Conservation (phyloP, 1,284 basidiomycete species). For the Tilletia indica region DNA sequence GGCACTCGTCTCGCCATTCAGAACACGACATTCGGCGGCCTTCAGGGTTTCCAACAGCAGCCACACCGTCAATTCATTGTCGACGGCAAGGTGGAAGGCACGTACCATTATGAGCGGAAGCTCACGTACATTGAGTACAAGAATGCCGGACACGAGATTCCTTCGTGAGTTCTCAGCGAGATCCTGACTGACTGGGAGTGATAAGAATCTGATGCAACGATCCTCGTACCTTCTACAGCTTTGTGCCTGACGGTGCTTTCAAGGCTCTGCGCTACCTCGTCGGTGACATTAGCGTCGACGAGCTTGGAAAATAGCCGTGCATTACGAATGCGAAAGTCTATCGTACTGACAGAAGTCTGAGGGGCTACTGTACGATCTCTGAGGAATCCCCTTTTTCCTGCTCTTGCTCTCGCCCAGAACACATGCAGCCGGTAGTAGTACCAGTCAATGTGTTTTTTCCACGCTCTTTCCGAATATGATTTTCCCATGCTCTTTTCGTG, state of each 20-base stretch:
- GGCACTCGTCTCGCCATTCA: conserved; percentile 45
- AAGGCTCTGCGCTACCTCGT: conserved; percentile 45
- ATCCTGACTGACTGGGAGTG: too few species aligned
- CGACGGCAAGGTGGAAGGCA: conserved; percentile 26
- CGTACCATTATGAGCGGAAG: conserved; percentile 39
- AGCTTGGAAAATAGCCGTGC: too few species aligned
- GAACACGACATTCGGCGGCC: conserved; percentile 50
- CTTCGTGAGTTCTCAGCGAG: background rate
- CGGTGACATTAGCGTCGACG: conserved; percentile 44
- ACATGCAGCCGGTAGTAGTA: too few species aligned
- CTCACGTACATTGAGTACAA: conserved; percentile 33
- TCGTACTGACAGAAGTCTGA: too few species aligned
- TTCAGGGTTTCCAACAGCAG: conserved; percentile 41
- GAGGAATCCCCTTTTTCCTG: too few species aligned
- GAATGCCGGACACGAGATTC: conserved; percentile 33
- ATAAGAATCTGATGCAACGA: background rate
- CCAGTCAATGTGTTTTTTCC: too few species aligned
- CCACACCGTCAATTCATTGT: conserved; percentile 30
- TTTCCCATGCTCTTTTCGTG: too few species aligned
- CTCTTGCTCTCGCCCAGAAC: too few species aligned
- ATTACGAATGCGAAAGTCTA: too few species aligned
- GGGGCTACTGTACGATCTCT: too few species aligned
- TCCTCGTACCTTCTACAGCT: conserved; percentile 21
- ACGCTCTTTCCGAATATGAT: too few species aligned
- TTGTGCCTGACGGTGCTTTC: conserved; percentile 39